These are phyloP conservation scores for Cryptosporidium muris DNA, from an alignment of 169 alveolate species.

Conservation along the genomic window DNA sequence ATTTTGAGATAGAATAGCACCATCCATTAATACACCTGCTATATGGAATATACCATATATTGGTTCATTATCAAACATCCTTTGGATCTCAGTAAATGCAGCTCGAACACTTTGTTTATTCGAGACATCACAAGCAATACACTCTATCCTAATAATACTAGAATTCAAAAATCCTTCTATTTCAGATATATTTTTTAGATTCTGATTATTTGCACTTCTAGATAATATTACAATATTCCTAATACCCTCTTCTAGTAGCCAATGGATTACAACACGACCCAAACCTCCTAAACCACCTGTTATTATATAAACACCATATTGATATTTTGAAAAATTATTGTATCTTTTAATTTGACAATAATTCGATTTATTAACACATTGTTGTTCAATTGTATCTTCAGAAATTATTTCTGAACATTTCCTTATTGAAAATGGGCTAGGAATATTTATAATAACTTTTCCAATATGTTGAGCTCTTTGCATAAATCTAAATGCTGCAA, in stretches of 20 bases:
- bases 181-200: not conserved
- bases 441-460: conserved; percentile 71
- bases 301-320: conserved; percentile 1
- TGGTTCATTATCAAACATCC: not conserved
- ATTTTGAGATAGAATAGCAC: conserved; percentile 7
- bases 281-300: conserved; percentile 73
- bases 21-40: conserved; percentile 46
- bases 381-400: conserved; percentile 4
- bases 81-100: not conserved
- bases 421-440: conserved; percentile 21
- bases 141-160: not conserved
- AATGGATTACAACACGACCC: conserved; percentile 50
- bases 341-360: conserved; percentile 6
- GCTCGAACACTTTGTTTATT: not conserved
- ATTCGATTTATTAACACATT: too few relatives aligned
- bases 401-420: not conserved
- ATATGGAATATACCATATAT: conserved; percentile 37
- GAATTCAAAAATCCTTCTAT: not conserved
- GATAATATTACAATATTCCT: not conserved
- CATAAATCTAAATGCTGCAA: conserved; percentile 73
- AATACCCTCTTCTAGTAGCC: not conserved
- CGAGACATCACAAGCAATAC: not conserved
- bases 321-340: conserved; percentile 9
- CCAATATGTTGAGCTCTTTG: conserved; percentile 77
- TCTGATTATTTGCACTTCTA: not conserved